Conservation (phyloP, 129 eudicot genomes). For the Lactuca saligna region DNA sequence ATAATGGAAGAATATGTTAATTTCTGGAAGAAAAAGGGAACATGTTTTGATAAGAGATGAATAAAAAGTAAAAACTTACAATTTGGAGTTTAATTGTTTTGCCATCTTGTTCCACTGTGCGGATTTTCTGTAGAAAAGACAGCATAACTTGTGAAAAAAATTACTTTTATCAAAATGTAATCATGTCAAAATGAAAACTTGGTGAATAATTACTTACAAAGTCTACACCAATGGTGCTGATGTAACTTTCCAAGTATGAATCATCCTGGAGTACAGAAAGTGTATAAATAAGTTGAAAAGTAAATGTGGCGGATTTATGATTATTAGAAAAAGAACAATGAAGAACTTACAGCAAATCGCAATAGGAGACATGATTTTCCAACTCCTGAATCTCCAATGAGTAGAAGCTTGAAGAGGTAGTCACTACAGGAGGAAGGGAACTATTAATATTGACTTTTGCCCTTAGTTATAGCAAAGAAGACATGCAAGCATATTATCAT, state of each 20-base stretch:
- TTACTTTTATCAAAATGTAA: background rate
- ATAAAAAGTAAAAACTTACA: conserved; percentile 51
- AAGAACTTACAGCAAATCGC: conserved; percentile 82
- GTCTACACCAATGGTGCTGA: conserved; percentile 98
- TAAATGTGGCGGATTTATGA: background rate
- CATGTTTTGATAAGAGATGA: background rate
- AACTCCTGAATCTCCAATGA: conserved; percentile 98
- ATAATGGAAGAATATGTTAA: conserved; percentile 6
- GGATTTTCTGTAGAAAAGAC: conserved; percentile 67
- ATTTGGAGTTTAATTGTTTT: conserved; percentile 94
- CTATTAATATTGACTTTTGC: background rate
- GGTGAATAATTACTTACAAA: conserved; percentile 57
- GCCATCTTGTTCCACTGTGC: conserved; percentile 98
- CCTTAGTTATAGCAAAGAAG: background rate
- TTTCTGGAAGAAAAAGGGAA: background rate
- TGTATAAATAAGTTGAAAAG: background rate
- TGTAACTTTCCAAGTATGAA: conserved; percentile 93
- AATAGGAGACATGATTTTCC: conserved; percentile 95
- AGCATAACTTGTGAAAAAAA: conserved; percentile 5
- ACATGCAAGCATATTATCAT: background rate
- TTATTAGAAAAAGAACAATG: background rate
- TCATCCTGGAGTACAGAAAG: conserved; percentile 64
- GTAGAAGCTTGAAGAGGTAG: conserved; percentile 91
- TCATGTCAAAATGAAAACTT: conserved; percentile 9
- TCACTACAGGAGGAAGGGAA: conserved; percentile 53